phyloP scores from a whole-genome alignment of 805 yeast species.

The Candida broadrunensis region DNA sequence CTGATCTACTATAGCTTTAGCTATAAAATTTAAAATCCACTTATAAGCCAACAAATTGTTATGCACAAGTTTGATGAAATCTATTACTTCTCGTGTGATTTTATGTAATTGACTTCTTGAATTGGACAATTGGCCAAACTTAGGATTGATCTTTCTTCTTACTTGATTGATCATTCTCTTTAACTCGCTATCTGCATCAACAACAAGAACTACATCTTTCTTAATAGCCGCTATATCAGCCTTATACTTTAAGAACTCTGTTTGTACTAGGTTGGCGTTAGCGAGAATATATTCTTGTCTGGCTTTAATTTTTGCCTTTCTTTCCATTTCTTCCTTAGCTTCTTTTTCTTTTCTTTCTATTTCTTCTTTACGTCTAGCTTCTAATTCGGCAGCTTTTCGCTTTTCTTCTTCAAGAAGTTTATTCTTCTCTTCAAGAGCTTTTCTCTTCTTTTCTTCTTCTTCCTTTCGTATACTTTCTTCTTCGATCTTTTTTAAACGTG shows the following conservation, averaged over 20 bases:
- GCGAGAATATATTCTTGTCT: conserved; percentile 29
- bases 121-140: conserved; percentile 87
- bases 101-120: conserved; percentile 55
- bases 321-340: conserved; percentile 17
- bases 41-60: conserved; percentile 50
- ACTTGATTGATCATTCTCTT: conserved; percentile 56
- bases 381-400: conserved; percentile 19
- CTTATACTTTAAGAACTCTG: conserved; percentile 46
- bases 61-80: conserved; percentile 48
- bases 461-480: conserved; percentile 8
- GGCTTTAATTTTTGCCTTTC: conserved; percentile 13
- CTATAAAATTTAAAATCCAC: conserved; percentile 78
- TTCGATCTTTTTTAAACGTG: conserved; percentile 11
- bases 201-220: conserved; percentile 50
- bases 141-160: conserved; percentile 79
- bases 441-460: conserved; percentile 11
- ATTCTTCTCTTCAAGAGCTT: conserved; percentile 6
- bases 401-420: conserved; percentile 11
- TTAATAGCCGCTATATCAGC: conserved; percentile 59
- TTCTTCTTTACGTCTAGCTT: conserved; percentile 14
- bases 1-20: conserved; percentile 84
- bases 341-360: conserved; percentile 13
- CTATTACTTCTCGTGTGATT: conserved; percentile 50
- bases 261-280: conserved; percentile 35
- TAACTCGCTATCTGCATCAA: conserved; percentile 47